These are phyloP conservation scores for Penicillium crustosum DNA, from an alignment of 2,329 filamentous ascomycete genomes.

Conservation along the genomic window DNA sequence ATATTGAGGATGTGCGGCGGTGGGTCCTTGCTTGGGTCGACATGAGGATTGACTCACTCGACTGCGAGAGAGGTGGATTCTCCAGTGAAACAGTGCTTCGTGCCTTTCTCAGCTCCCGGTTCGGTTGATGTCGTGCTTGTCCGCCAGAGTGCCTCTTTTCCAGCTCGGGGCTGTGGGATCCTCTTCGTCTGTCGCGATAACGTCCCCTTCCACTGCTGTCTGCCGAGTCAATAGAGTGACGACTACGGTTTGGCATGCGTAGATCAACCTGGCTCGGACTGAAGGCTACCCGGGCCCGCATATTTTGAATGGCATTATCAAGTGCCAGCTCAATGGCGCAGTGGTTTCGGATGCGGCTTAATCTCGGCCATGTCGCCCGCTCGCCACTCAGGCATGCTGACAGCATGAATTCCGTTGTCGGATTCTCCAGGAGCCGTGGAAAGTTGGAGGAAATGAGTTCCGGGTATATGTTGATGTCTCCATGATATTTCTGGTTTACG, in stretches of 20 bases:
- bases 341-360: conserved; percentile 80
- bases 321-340: conserved; percentile 86
- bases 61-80: conserved; percentile 5
- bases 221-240: conserved; percentile 20
- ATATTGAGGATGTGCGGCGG: conserved; percentile 20
- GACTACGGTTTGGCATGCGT: conserved; percentile 16
- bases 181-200: conserved; percentile 24
- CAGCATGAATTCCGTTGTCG: conserved; percentile 81
- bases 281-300: conserved; percentile 42
- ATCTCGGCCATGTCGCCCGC: conserved; percentile 85
- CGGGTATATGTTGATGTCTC: conserved; percentile 91
- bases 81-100: conserved; percentile 27
- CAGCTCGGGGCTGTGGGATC: conserved; percentile 35
- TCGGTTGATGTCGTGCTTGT: conserved; percentile 6
- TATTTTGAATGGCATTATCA: conserved; percentile 41
- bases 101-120: conserved; percentile 18
- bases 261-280: conserved; percentile 29
- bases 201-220: conserved; percentile 28
- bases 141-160: conserved; percentile 22
- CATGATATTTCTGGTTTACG: conserved; percentile 86
- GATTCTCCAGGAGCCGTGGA: conserved; percentile 76
- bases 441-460: conserved; percentile 73
- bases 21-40: conserved; percentile 9
- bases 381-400: conserved; percentile 75
- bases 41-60: conserved; percentile 14